phyloP scores from a whole-genome alignment of 2,329 filamentous ascomycete genomes.

The Penicillium sp. region DNA sequence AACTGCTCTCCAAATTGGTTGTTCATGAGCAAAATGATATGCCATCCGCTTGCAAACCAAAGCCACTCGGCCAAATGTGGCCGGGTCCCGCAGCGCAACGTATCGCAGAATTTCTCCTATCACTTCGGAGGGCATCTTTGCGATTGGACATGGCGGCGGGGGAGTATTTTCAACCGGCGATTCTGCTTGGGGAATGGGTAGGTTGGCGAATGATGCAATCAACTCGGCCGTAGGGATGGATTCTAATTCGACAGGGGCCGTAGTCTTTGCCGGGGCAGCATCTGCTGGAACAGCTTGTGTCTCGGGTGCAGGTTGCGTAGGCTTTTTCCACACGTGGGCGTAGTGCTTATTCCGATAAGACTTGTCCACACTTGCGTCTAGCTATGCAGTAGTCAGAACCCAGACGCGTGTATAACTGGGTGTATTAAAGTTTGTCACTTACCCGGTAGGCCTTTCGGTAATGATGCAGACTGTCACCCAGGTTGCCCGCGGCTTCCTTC shows the following conservation, averaged over 20 bases:
- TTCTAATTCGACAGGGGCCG: conserved; percentile 56
- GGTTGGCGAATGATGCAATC: conserved; percentile 70
- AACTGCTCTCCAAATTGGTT: conserved; percentile 80
- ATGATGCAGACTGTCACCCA: conserved; percentile 83
- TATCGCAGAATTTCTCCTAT: conserved; percentile 75
- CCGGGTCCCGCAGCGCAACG: conserved; percentile 74
- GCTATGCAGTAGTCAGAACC: conserved; percentile 47
- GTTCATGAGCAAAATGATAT: conserved; percentile 79
- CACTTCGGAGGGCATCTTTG: conserved; percentile 78
- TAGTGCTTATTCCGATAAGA: conserved; percentile 91
- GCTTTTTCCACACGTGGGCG: conserved; percentile 60
- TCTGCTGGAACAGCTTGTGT: conserved; percentile 43
- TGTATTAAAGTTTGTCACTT: neutral
- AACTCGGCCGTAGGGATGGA: conserved; percentile 64
- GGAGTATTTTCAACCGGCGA: conserved; percentile 71
- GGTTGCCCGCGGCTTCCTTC: conserved; percentile 78
- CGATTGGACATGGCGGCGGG: conserved; percentile 76
- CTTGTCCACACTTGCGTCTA: conserved; percentile 82
- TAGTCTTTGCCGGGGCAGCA: conserved; percentile 56
- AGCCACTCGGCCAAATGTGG: conserved; percentile 71
- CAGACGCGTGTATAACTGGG: too few species aligned
- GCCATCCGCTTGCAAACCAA: conserved; percentile 86
- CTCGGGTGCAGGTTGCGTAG: conserved; percentile 41
- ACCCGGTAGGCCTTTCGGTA: conserved; percentile 91
- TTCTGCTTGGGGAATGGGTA: conserved; percentile 67